phyloP scores from a whole-genome alignment of 2,329 filamentous ascomycete species.

The Ophiostoma pallidulum region DNA sequence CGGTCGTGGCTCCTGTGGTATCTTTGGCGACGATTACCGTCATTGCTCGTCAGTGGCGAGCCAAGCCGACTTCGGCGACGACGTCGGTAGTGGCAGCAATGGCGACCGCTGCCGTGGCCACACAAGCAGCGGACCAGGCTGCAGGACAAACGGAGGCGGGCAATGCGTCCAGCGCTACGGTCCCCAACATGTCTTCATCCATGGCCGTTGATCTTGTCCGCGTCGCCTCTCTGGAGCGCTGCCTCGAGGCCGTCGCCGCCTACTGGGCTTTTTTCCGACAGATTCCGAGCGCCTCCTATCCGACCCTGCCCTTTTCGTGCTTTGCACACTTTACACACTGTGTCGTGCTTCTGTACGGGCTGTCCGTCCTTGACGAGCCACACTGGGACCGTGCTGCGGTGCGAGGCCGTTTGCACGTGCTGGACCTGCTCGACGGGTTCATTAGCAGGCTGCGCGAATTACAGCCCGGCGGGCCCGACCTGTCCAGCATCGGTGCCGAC shows the following conservation, averaged over 20 bases:
- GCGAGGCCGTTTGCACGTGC: constrained; percentile 25
- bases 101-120: neutral
- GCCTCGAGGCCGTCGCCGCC: constrained; percentile 22
- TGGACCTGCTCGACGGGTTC: constrained; percentile 23
- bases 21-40: constrained; percentile 5
- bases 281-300: constrained; percentile 21
- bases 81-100: neutral
- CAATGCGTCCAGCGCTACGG: too few relatives aligned
- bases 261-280: constrained; percentile 27
- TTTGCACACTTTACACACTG: constrained; percentile 28
- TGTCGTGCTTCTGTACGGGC: constrained; percentile 25
- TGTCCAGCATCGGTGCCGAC: neutral
- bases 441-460: constrained; percentile 13
- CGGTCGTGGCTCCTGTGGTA: neutral
- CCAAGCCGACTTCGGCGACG: neutral
- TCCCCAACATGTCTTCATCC: too few relatives aligned
- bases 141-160: too few relatives aligned
- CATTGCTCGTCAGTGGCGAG: neutral
- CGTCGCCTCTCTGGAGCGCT: constrained; percentile 13
- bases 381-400: constrained; percentile 29
- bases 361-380: constrained; percentile 28
- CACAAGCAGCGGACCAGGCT: too few relatives aligned
- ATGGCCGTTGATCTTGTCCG: constrained; percentile 12
- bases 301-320: constrained; percentile 26
- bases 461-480: neutral